Conservation (phyloP, 805 yeast genomes). For the Metschnikowia similis region DNA sequence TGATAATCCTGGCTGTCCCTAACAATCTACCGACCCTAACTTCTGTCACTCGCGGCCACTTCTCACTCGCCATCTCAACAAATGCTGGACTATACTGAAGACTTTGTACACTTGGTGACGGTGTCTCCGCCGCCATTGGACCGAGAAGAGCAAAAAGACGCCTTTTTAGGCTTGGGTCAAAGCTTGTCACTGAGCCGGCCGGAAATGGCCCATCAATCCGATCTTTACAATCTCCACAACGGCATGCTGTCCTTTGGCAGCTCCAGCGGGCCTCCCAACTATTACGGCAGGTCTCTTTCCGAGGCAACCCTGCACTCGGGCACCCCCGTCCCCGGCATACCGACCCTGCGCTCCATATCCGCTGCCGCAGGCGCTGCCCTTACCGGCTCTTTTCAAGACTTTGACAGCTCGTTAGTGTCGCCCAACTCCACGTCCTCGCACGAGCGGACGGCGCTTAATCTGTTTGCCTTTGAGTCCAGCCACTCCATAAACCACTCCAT, state of each 20-base stretch:
- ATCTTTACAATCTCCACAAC: background rate
- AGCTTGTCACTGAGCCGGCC: background rate
- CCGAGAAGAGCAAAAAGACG: background rate
- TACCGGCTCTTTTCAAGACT: background rate
- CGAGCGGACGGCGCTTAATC: background rate
- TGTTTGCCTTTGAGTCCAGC: background rate
- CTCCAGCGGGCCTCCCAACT: background rate
- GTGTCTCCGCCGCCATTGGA: constrained; percentile 26
- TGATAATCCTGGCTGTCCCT: background rate
- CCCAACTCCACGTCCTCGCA: constrained; percentile 1
- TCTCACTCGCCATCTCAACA: too few relatives aligned
- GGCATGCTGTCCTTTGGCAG: background rate
- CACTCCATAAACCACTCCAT: background rate
- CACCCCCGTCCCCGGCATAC: background rate
- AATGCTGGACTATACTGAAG: constrained; percentile 14
- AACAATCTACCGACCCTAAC: background rate
- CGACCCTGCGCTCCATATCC: background rate
- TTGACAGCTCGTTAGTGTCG: background rate
- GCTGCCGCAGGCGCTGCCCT: background rate
- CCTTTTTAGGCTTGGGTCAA: background rate
- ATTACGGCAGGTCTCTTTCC: background rate
- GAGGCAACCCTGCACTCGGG: background rate
- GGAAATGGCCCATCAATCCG: background rate
- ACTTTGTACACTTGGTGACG: constrained; percentile 28
- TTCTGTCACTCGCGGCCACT: too few relatives aligned